phyloP scores from a whole-genome alignment of 2,329 filamentous ascomycete genomes.

The Seiridium unicorne region DNA sequence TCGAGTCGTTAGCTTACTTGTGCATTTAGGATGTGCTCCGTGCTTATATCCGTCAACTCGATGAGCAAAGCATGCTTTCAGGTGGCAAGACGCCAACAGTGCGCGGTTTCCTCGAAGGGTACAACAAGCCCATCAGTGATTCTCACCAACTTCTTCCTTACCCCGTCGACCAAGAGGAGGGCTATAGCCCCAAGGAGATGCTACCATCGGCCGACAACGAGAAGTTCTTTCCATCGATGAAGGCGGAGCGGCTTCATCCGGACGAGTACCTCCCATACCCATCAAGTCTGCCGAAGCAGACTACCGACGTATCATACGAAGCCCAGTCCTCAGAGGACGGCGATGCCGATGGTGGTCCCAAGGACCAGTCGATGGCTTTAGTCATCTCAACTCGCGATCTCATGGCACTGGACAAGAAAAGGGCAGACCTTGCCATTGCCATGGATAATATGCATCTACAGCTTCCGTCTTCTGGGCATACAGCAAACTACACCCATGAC shows the following conservation, averaged over 20 bases:
- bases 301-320: slow-evolving; percentile 31
- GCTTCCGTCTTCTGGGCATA: slow-evolving; percentile 19
- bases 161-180: slow-evolving; percentile 22
- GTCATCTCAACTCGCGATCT: slow-evolving; percentile 53
- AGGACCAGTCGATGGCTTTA: slow-evolving; percentile 38
- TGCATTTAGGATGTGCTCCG: slow-evolving; percentile 51
- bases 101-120: slow-evolving; percentile 49
- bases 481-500: slow-evolving; percentile 30
- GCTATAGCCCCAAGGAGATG: slow-evolving; percentile 32
- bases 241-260: slow-evolving; percentile 34
- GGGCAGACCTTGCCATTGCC: slow-evolving; percentile 37
- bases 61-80: slow-evolving; percentile 43
- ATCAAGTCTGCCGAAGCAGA: slow-evolving; percentile 16
- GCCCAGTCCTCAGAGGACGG: slow-evolving; percentile 36
- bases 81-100: slow-evolving; percentile 47
- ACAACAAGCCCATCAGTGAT: slow-evolving; percentile 26
- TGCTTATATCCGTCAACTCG: slow-evolving; percentile 60
- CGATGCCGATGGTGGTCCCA: slow-evolving; percentile 25
- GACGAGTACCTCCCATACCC: slow-evolving; percentile 22
- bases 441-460: slow-evolving; percentile 42
- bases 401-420: slow-evolving; percentile 41
- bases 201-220: slow-evolving; percentile 35
- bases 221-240: slow-evolving; percentile 39
- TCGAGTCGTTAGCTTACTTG: slow-evolving; percentile 14
- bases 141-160: slow-evolving; percentile 23